Percentiles rank a stretch among this genome's conserved stretches.
Evolutionary conservation across 148 eudicot species (phyloP).

Genomic region (Mesembryanthemum crystallinum): DNA sequence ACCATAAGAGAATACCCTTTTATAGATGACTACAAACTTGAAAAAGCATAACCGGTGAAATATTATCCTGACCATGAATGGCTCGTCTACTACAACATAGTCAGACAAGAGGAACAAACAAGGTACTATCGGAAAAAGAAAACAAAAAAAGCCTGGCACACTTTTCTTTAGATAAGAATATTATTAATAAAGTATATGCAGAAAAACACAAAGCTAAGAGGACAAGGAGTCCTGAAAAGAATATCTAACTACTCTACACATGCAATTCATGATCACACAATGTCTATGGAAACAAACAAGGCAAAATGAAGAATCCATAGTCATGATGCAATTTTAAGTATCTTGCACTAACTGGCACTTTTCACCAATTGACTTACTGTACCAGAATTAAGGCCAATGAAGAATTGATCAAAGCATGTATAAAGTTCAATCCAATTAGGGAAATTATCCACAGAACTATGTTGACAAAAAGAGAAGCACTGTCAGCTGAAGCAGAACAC

Average conservation of each 20-base stretch:
- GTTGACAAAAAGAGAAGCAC: too few species aligned
- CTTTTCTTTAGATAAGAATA: too few species aligned
- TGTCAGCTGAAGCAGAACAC: too few species aligned
- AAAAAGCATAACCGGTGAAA: neutral
- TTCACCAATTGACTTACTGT: neutral
- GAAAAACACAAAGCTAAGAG: too few species aligned
- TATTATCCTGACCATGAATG: neutral
- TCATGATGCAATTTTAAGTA: neutral
- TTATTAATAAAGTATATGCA: too few species aligned
- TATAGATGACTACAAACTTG: neutral
- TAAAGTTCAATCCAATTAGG: neutral
- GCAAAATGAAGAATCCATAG: neutral
- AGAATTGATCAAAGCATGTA: neutral
- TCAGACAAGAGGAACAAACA: neutral
- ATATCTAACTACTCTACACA: too few species aligned
- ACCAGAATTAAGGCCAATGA: too few species aligned
- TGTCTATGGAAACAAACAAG: neutral
- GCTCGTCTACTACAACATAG: neutral
- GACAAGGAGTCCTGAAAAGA: too few species aligned
- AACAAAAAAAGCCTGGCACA: too few species aligned
- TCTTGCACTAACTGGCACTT: neutral
- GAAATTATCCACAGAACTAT: neutral
- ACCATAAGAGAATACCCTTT: conserved; percentile 17
- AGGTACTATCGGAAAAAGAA: too few species aligned
- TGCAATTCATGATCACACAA: neutral